phyloP scores from a whole-genome alignment of 179 eudicot genomes.

The Spinacia oleracea region DNA sequence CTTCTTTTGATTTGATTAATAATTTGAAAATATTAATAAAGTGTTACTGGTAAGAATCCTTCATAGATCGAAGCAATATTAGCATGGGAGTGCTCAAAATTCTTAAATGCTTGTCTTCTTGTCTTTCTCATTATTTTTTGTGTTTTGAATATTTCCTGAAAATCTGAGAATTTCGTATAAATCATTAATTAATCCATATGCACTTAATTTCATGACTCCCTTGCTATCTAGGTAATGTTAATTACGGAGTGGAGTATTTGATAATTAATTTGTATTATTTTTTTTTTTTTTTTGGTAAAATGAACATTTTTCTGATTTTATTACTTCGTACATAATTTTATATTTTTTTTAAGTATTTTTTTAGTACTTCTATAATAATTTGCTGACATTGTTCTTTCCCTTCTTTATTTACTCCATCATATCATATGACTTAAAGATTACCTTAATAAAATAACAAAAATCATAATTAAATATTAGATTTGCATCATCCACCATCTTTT shows the following conservation, averaged over 20 bases:
- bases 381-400: constrained; percentile 6
- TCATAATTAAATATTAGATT: constrained; percentile 5
- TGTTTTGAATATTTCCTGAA: constrained; percentile 14
- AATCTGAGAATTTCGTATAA: constrained; percentile 3
- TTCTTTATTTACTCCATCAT: background rate
- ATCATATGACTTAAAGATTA: background rate
- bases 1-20: constrained; percentile 5
- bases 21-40: background rate
- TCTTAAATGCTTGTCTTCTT: constrained; percentile 35
- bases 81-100: constrained; percentile 38
- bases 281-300: constrained; percentile 17
- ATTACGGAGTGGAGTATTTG: too few species aligned
- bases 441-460: background rate
- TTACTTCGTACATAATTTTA: too few species aligned
- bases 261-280: constrained; percentile 16
- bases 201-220: constrained; percentile 34
- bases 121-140: background rate
- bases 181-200: constrained; percentile 2
- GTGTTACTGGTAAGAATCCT: constrained; percentile 17
- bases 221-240: background rate
- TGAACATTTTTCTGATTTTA: too few species aligned
- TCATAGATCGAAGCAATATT: constrained; percentile 28
- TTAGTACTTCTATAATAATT: constrained; percentile 3
- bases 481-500: constrained; percentile 32
- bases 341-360: too few species aligned